Evolutionary conservation across 106 monocot species (phyloP).

Genomic region (Apostasia shenzhenica): DNA sequence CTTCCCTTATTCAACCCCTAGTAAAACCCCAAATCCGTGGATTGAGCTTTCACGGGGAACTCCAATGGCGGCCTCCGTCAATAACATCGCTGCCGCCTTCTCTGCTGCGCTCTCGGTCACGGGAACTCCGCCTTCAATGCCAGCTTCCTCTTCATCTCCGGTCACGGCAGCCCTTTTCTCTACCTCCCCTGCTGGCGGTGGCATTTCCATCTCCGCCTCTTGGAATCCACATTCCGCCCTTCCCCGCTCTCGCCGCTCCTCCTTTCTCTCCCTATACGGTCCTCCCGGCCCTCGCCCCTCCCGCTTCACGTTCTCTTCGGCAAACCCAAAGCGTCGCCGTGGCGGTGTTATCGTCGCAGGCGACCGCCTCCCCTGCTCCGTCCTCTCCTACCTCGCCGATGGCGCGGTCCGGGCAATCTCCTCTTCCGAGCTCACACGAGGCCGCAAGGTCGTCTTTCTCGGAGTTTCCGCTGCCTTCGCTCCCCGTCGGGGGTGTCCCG

Average conservation of each 20-base stretch:
- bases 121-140: not conserved
- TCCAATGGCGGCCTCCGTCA: constrained; percentile 14
- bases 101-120: not conserved
- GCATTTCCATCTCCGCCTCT: constrained; percentile 6
- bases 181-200: not conserved
- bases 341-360: not conserved
- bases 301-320: not conserved
- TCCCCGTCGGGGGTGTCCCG: not conserved
- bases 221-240: constrained; percentile 15
- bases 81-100: constrained; percentile 18
- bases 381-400: constrained; percentile 12
- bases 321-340: not conserved
- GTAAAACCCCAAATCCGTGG: too few species aligned
- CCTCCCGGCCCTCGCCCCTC: constrained; percentile 5
- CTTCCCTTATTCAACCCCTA: too few species aligned
- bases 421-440: constrained; percentile 7
- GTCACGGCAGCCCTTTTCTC: not conserved
- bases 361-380: constrained; percentile 7
- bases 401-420: constrained; percentile 6
- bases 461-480: constrained; percentile 17
- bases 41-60: too few species aligned
- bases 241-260: constrained; percentile 5
- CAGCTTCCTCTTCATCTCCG: not conserved
- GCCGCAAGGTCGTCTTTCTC: constrained; percentile 9
- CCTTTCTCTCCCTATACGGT: constrained; percentile 7